Evolutionary conservation across 2,329 filamentous ascomycete species (phyloP).

Genomic region (Aureobasidium subglaciale): DNA sequence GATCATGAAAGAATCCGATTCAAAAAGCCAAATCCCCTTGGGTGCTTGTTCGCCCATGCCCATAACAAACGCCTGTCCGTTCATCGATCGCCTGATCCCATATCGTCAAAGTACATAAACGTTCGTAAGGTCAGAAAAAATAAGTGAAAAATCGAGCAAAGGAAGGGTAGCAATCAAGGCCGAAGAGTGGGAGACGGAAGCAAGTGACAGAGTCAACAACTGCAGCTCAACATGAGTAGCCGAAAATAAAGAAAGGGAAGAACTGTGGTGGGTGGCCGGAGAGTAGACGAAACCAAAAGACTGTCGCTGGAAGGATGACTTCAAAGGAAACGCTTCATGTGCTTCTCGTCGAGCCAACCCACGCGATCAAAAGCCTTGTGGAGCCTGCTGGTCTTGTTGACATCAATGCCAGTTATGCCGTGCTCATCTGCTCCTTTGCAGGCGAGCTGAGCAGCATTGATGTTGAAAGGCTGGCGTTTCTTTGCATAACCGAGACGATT

Average conservation of each 20-base stretch:
- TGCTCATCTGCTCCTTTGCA: constrained; percentile 52
- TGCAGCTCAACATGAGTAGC: not conserved
- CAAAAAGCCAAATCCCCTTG: not conserved
- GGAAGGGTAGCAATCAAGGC: too few species aligned
- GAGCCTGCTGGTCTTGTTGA: constrained; percentile 92
- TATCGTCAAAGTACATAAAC: constrained; percentile 12
- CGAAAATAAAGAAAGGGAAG: not conserved
- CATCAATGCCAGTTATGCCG: constrained; percentile 56
- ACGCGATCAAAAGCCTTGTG: constrained; percentile 85
- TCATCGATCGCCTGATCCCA: not conserved
- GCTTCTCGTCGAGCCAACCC: constrained; percentile 61
- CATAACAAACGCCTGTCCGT: not conserved
- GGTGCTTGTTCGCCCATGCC: not conserved
- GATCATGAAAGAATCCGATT: not conserved
- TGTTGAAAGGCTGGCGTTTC: constrained; percentile 77
- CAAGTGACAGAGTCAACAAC: not conserved
- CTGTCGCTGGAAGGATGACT: not conserved
- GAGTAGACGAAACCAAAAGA: too few species aligned
- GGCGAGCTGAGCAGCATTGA: constrained; percentile 93
- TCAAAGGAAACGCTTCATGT: constrained; percentile 18
- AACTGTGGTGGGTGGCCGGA: too few species aligned
- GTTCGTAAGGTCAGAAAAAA: not conserved
- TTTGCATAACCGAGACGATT: constrained; percentile 60
- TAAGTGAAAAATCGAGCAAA: too few species aligned
- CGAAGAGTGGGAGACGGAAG: not conserved